Evolutionary conservation across 2,329 filamentous ascomycete species (phyloP), one percentile per base, ranked within the genome.

Genomic region (Lasiodiplodia gonubiensis): DNA sequence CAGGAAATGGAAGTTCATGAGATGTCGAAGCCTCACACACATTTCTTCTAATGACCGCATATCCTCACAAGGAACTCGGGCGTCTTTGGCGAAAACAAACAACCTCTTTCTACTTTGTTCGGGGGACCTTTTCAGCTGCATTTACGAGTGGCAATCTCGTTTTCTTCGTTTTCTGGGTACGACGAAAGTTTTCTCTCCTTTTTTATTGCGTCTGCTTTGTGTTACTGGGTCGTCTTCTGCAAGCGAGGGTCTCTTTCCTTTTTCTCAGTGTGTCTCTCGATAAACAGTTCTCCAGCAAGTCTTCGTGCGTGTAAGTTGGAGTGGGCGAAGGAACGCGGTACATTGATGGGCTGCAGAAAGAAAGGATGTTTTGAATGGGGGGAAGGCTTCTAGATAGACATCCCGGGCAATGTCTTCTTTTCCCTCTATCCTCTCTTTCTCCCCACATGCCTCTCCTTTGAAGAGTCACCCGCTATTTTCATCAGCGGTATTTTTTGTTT

Each of bases 1-100:
- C 65, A 98, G 95, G 95, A 99, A 84, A 99, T 99, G 95, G 95
- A 98, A 85, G 95, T 99, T 75, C 95, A 99, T 80, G 95, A 98
- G 82, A 92, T 91, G 79, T 98, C 95, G 72, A 99, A 98, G 84
- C 94, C 97, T 76, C 97, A 99, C 85, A 99, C 95, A 74, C 95
- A 99, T 86, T 99, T 99, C 87, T 98, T 99, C 86, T 99, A 88
- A 94, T 74, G 78, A 80, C 76, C 78, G 77, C 77, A 79, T 79
- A 72, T 74, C 75, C 74, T 74, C 73, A 71, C 52, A 76, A 75
- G 77, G 77, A 75, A 76, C 77, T 67, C 69, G 55, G 77, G 78
- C 77, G 77, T 79, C 76, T 54, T 79, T 77, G 78, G 78, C 76
- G 78, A 79, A 77, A 71, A 74, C 70, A 60, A 60, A 69, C 46